Base-by-base conservation (phyloP, 139 green algal genomes). In the Astrephomene gubernaculifera region DNA sequence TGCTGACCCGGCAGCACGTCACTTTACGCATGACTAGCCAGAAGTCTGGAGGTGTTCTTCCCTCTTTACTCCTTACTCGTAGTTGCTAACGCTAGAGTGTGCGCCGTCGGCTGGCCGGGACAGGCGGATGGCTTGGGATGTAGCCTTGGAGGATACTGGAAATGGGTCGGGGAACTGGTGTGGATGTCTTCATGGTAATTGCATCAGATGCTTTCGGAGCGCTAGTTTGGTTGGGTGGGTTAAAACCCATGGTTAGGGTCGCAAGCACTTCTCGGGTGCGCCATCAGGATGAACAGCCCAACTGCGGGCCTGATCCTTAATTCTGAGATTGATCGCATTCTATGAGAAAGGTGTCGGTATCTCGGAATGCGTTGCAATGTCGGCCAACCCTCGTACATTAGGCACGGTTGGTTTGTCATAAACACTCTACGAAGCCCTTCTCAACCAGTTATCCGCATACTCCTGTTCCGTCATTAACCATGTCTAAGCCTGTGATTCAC, bases 401-500 rank as follows among this genome's bases (percentile, higher is more conserved):
- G 45, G 33, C 9, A 25, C 31, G 54, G 9, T 33, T 45, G 65
- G 9, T 45, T 33, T 27, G 45, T 45, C 45, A 45, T 17, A 45
- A 45, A 35, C 2, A 33, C 9, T 72, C 65, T 65, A 65, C 54
- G 19, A n/a, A 65, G n/a, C n/a, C n/a, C n/a, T n/a, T n/a, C n/a
- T n/a, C n/a, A n/a, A n/a, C n/a, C n/a, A n/a, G n/a, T n/a, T n/a
- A n/a, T n/a, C n/a, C n/a, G n/a, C n/a, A n/a, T n/a, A n/a, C n/a
- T n/a, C n/a, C n/a, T n/a, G n/a, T n/a, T n/a, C n/a, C n/a, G 49
- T 17, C 17, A 17, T 65, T 65, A 63, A 81, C 73, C 3, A 81
- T 81, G 73, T 70, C 54, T 12, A 73, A 74, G 67, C 81, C 81
- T 2, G 70, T 72, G 1, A 81, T 87, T 10, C 81, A 87, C 71